Evolutionary conservation across 129 eudicot genomes (phyloP).

Genomic region (Chrysanthemum seticuspe): DNA sequence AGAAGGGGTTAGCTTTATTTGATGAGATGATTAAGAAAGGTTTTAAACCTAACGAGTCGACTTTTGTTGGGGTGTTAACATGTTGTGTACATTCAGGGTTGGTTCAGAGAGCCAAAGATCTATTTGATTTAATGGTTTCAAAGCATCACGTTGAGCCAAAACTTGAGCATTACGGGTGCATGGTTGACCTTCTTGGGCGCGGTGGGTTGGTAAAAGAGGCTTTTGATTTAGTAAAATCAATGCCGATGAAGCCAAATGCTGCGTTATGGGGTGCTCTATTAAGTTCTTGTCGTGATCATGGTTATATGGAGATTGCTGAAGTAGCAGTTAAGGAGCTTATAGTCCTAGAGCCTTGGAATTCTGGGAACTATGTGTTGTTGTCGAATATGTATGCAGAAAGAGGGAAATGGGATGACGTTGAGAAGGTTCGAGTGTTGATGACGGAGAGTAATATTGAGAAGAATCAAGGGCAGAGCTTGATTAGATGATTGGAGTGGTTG

Average conservation of each 20-base stretch:
- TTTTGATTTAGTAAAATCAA: slow-evolving; percentile 48
- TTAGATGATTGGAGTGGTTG: slow-evolving; percentile 28
- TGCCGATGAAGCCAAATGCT: slow-evolving; percentile 79
- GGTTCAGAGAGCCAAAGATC: slow-evolving; percentile 55
- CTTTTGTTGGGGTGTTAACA: slow-evolving; percentile 67
- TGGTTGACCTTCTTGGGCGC: slow-evolving; percentile 88
- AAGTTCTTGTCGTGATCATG: slow-evolving; percentile 64
- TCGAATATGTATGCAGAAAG: slow-evolving; percentile 88
- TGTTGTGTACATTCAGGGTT: slow-evolving; percentile 81
- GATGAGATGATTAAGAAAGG: slow-evolving; percentile 64
- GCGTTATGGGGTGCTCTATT: slow-evolving; percentile 79
- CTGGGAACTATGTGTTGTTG: slow-evolving; percentile 79
- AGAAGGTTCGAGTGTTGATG: slow-evolving; percentile 67
- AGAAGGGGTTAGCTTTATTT: slow-evolving; percentile 60
- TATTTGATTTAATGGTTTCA: slow-evolving; percentile 51
- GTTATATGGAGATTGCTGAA: slow-evolving; percentile 66
- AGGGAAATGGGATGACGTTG: slow-evolving; percentile 83
- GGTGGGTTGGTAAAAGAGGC: slow-evolving; percentile 70
- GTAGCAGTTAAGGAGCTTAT: slow-evolving; percentile 63
- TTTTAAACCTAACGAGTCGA: slow-evolving; percentile 57
- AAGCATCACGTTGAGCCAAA: slow-evolving; percentile 45
- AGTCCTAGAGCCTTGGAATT: slow-evolving; percentile 73
- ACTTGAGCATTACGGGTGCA: slow-evolving; percentile 90
- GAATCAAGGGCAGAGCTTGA: slow-evolving; percentile 63
- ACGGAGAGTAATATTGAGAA: slow-evolving; percentile 47